Percentiles rank a stretch among this genome's conserved stretches.
Evolutionary conservation across 2,329 filamentous ascomycete species (phyloP).

Genomic region (Rutstroemia sp.): DNA sequence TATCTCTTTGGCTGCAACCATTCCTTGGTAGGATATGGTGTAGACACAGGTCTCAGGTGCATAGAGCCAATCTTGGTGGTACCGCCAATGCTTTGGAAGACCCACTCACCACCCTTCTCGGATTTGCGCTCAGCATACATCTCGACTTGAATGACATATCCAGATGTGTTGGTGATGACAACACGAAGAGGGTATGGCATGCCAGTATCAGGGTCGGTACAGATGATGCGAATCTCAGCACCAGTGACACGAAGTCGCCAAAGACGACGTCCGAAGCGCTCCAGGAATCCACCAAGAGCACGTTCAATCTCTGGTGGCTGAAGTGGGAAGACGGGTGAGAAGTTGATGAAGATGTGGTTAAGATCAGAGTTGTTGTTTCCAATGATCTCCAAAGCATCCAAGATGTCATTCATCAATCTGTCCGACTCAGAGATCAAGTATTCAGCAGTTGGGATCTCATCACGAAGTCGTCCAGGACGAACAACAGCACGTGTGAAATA

Average conservation of each 20-base stretch:
- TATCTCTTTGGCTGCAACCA: constrained; percentile 98
- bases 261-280: constrained; percentile 88
- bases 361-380: constrained; percentile 99
- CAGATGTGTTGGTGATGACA: constrained; percentile 95
- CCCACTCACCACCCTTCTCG: constrained; percentile 88
- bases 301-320: constrained; percentile 85
- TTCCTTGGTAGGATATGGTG: constrained; percentile 96
- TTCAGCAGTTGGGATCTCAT: constrained; percentile 97
- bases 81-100: constrained; percentile 96
- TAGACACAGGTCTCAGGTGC: constrained; percentile 84
- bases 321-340: constrained; percentile 92
- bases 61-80: constrained; percentile 92
- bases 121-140: constrained; percentile 97
- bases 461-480: constrained; percentile 83
- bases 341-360: constrained; percentile 99
- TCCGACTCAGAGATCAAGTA: constrained; percentile 98
- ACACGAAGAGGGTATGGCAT: constrained; percentile 87
- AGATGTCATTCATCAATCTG: constrained; percentile 92
- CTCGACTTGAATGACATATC: constrained; percentile 95
- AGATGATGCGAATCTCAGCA: constrained; percentile 97
- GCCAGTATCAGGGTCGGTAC: constrained; percentile 80
- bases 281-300: constrained; percentile 88
- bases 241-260: constrained; percentile 96
- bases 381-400: constrained; percentile 95
- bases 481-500: constrained; percentile 98